Base-by-base conservation (phyloP, 805 yeast species). In the Myxozyma neglecta region DNA sequence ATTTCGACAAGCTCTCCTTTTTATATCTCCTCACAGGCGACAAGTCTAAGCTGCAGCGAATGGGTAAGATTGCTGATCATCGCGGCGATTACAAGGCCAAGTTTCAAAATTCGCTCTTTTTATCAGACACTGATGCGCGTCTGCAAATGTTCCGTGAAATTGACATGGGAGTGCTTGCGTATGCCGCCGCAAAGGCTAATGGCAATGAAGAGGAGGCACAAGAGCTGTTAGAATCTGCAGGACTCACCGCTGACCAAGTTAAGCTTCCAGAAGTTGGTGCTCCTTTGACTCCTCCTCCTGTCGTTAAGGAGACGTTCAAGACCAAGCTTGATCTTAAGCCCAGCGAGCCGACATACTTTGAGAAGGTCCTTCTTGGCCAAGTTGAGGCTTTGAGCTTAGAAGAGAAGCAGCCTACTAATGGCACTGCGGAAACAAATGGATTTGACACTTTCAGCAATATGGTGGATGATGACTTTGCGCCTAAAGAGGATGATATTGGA, bases 1-100 rank as follows among this genome's bases (percentile, higher is more conserved):
- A 85, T 60, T 88, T 94, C 66, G 98, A 93, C 73, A 89, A 89
- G 77, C 80, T 96, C 64, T 89, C 97, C 3, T 92, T 94, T 80
- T 79, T 91, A 62, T 94, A 94, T 73, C 79, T 93, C 69, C 79
- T 85, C 64, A 87, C 92, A 61, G 99, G 98, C 76, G 92, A 93
- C 71, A 70, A 74, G 34, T 82, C 81, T 48, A 87, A 93, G 72
- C 79, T 94, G 71, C 76, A 82, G 53, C 90, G 88, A 76, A 92
- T 94, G 97, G 86, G 90, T 66, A 79, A 83, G 63, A 91, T 93
- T 77, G 94, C 98, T 51, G 96, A 88, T 72, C 87, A 85, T 68
- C 88, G 97, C 71, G 88, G 88, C 59, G 96, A 93, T 73, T 75
- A 82, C 49, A 83, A 89, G 29, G 86, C 96, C 44, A 80, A 90